Percentiles rank a stretch among this genome's conserved stretches.
phyloP scores from a whole-genome alignment of 352 stramenopile genomes.

The Pythium coloratum region DNA sequence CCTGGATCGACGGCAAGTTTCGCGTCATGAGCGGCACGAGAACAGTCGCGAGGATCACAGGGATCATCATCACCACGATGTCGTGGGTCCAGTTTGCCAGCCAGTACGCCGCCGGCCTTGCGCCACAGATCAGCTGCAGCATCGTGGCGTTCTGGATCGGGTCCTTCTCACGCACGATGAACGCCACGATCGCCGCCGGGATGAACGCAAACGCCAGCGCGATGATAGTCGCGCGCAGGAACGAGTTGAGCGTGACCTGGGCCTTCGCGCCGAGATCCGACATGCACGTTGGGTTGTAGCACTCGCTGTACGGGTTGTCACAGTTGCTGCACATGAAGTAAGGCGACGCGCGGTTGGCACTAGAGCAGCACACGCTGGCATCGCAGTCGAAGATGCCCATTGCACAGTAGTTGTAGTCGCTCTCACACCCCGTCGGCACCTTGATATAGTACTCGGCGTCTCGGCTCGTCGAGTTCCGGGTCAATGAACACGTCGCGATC shows the following conservation, averaged over 20 bases:
- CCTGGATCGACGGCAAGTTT: constrained; percentile 25
- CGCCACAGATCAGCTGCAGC: constrained; percentile 48
- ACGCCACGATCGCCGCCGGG: constrained; percentile 42
- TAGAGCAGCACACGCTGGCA: constrained; percentile 41
- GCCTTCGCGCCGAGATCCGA: constrained; percentile 35
- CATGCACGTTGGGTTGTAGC: constrained; percentile 39
- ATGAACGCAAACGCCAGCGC: constrained; percentile 53
- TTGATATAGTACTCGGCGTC: constrained; percentile 10
- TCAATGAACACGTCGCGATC: too few relatives aligned
- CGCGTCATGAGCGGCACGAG: too few relatives aligned
- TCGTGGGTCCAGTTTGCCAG: constrained; percentile 43
- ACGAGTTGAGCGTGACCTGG: constrained; percentile 47
- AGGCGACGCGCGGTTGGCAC: constrained; percentile 36
- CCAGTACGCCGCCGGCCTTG: constrained; percentile 43
- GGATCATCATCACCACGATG: constrained; percentile 31
- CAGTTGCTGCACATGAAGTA: constrained; percentile 51
- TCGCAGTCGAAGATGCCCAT: constrained; percentile 52
- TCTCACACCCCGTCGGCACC: too few relatives aligned
- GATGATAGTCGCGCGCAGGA: constrained; percentile 37
- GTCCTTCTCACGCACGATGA: constrained; percentile 50
- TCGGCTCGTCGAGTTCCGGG: background rate
- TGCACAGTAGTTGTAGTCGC: constrained; percentile 39
- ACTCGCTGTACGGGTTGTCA: constrained; percentile 26
- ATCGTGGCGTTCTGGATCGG: constrained; percentile 51
- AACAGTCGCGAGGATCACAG: constrained; percentile 29